These are phyloP conservation scores for Actinomucor elegans DNA, from an alignment of 371 early-diverging fungal species.

Conservation along the genomic window DNA sequence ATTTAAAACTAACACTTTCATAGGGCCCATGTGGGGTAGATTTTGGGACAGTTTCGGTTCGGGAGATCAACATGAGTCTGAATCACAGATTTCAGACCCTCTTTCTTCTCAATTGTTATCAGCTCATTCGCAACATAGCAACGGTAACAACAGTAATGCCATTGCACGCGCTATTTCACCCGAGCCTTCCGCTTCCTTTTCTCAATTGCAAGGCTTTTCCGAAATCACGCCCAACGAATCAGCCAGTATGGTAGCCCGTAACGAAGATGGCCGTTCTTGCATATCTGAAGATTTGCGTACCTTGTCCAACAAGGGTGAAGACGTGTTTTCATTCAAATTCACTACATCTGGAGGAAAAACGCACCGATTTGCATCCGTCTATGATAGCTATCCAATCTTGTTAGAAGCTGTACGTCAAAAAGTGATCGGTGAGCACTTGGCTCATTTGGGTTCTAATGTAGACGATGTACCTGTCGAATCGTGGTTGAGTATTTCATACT, in stretches of 20 bases:
- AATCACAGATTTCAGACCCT: conserved; percentile 43
- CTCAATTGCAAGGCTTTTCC: conserved; percentile 35
- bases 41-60: conserved; percentile 55
- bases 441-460: neutral
- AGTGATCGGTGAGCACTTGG: conserved; percentile 35
- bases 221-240: conserved; percentile 55
- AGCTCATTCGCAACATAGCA: conserved; percentile 12
- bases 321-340: conserved; percentile 45
- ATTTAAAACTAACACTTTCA: too few species aligned
- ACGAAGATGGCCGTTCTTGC: conserved; percentile 45
- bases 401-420: conserved; percentile 39
- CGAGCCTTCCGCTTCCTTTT: conserved; percentile 38
- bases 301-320: conserved; percentile 11
- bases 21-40: conserved; percentile 55
- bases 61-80: conserved; percentile 30
- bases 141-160: neutral
- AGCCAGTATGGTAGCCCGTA: conserved; percentile 46
- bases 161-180: conserved; percentile 30
- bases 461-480: conserved; percentile 21
- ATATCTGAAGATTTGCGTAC: conserved; percentile 40
- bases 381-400: conserved; percentile 23
- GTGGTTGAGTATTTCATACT: conserved; percentile 71
- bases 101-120: conserved; percentile 23
- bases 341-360: conserved; percentile 30
- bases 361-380: conserved; percentile 33